Evolutionary conservation across 2,329 filamentous ascomycete genomes (phyloP), one percentile per base, ranked within the genome.

Genomic region (Stromatinia cepivora): DNA sequence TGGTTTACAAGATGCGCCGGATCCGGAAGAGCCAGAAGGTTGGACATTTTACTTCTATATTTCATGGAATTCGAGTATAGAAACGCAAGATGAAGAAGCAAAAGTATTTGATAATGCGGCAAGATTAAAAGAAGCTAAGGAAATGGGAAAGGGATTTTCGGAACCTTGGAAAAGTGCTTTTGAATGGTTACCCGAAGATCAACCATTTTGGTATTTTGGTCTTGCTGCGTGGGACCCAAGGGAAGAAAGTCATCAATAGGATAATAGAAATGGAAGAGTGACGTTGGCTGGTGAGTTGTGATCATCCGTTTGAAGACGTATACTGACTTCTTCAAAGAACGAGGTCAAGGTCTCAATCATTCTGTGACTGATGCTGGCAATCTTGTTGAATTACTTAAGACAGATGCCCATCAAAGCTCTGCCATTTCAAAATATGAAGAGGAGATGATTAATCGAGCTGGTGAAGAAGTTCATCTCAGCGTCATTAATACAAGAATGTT

Each of bases 31-130:
- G 13, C 82, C 81, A 1, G 80, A 81, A 31, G 76, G 75, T 7
- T 82, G 81, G 82, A 79, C 78, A 4, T 83, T 83, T 72, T 81
- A 81, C 75, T 83, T 81, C 76, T 84, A 84, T 73, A 81, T 84
- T 64, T 83, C 82, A 15, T 84, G 81, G 81, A 72, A 66, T 25
- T 79, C 75, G 13, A 77, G 74, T 46, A 39, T 80, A 1, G 79
- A 82, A 65, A 79, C 83, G 70, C 82, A 84, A 70, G 78, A 78
- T 13, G 74, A 75, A 48, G 80, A 80, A 54, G 76, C 74, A 17
- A 72, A 73, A 20, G 74, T 67, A 4, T 76, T 73, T 71, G 80
- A 79, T 75, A 77, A 78, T 46, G 72, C 78, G 54, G 78, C 81
- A 72, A 74, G 81, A 28, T 72, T 83, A 6, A 72, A 69, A 17